Evolutionary conservation across 2,329 filamentous ascomycete species (phyloP).

Genomic region (Pezicula rhizophila): DNA sequence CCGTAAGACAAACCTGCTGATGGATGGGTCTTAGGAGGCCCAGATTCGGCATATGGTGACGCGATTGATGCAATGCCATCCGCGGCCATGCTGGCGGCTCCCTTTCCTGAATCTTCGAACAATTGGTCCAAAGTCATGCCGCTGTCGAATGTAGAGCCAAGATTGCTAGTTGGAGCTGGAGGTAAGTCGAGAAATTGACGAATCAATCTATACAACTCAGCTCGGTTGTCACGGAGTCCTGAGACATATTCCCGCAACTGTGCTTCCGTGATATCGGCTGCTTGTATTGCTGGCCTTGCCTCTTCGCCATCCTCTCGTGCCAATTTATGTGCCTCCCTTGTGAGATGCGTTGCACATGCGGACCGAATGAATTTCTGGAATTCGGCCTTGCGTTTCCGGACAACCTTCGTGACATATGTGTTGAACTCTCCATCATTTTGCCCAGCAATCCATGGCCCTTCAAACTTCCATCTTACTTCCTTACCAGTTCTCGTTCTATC

Average conservation of each 20-base stretch:
- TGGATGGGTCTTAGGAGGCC: constrained; percentile 57
- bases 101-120: background rate
- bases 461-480: constrained; percentile 58
- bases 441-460: constrained; percentile 60
- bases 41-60: constrained; percentile 36
- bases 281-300: constrained; percentile 25
- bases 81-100: background rate
- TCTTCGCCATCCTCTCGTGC: constrained; percentile 32
- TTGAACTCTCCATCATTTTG: constrained; percentile 56
- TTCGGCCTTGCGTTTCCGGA: constrained; percentile 45
- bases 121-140: background rate
- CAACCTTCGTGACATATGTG: constrained; percentile 45
- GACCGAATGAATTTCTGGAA: constrained; percentile 49
- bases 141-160: background rate
- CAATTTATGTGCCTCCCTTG: constrained; percentile 25
- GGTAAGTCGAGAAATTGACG: constrained; percentile 55
- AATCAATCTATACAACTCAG: constrained; percentile 46
- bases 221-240: constrained; percentile 44
- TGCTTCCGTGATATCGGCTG: constrained; percentile 39
- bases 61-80: constrained; percentile 16
- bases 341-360: constrained; percentile 42
- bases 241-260: constrained; percentile 48
- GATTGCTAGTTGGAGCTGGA: constrained; percentile 13
- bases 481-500: constrained; percentile 25
- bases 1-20: constrained; percentile 59